Evolutionary conservation across 2,329 filamentous ascomycete genomes (phyloP).

Genomic region (Botrytis paeoniae): DNA sequence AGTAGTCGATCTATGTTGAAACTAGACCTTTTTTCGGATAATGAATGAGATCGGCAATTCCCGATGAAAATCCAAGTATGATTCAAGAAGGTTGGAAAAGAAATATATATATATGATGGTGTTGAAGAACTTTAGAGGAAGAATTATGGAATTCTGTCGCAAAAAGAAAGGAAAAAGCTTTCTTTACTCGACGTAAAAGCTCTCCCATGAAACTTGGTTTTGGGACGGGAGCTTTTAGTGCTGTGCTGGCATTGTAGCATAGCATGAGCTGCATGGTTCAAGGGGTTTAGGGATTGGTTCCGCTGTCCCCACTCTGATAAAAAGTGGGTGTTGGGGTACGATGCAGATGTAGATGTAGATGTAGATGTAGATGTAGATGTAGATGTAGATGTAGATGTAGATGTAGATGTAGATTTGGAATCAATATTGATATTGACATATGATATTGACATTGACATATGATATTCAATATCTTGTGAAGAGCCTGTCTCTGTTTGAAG

Average conservation of each 20-base stretch:
- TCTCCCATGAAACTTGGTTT: neutral
- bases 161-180: neutral
- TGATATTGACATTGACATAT: neutral
- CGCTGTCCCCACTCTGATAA: neutral
- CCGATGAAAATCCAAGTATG: neutral
- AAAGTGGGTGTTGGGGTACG: neutral
- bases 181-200: neutral
- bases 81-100: neutral
- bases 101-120: neutral
- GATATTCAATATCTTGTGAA: neutral
- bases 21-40: neutral
- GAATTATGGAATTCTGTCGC: neutral
- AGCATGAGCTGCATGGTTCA: slow-evolving; percentile 4
- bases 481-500: neutral
- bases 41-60: neutral
- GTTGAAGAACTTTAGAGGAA: neutral
- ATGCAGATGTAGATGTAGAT: neutral
- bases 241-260: slow-evolving; percentile 11
- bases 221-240: neutral
- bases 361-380: neutral
- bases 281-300: neutral
- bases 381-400: too few species aligned
- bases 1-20: neutral
- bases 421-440: neutral
- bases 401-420: neutral